A percentile compares a stretch with the other conserved stretches of the same genome.
These are phyloP conservation scores for Leccinum variicolor DNA, from an alignment of 768 basidiomycete genomes.

Conservation along the genomic window DNA sequence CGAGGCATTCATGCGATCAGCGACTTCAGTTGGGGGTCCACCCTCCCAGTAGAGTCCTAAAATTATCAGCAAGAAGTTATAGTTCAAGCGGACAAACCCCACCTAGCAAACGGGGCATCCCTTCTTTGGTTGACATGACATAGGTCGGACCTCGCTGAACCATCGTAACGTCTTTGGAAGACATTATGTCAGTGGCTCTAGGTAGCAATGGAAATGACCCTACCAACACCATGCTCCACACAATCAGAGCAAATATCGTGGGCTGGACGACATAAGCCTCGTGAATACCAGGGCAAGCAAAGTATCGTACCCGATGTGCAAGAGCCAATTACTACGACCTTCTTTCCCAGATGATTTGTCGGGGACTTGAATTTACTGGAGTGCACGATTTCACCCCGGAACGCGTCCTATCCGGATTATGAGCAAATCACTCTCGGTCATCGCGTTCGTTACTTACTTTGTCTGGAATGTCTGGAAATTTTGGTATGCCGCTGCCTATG, in stretches of 20 bases:
- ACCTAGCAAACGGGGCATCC: slow-evolving; percentile 30
- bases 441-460: slow-evolving; percentile 29
- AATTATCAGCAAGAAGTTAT: neutral
- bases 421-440: neutral
- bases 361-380: slow-evolving; percentile 55
- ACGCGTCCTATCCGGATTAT: slow-evolving; percentile 41
- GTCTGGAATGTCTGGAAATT: slow-evolving; percentile 43
- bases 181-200: neutral
- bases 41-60: slow-evolving; percentile 42
- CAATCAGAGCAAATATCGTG: slow-evolving; percentile 52
- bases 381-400: slow-evolving; percentile 62
- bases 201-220: slow-evolving; percentile 9
- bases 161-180: slow-evolving; percentile 41
- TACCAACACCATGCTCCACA: slow-evolving; percentile 43
- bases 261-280: slow-evolving; percentile 22
- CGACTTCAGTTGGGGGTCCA: slow-evolving; percentile 46
- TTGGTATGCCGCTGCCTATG: slow-evolving; percentile 41
- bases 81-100: slow-evolving; percentile 11
- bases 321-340: slow-evolving; percentile 66
- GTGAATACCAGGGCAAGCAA: neutral
- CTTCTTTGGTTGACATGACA: slow-evolving; percentile 44
- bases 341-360: slow-evolving; percentile 60
- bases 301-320: slow-evolving; percentile 51
- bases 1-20: slow-evolving; percentile 51
- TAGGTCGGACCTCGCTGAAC: slow-evolving; percentile 54